Percentiles rank a stretch among this genome's conserved stretches.
These are phyloP conservation scores for Aristolochia fimbriata DNA, from an alignment of 164 flowering plant species.

Conservation along the genomic window DNA sequence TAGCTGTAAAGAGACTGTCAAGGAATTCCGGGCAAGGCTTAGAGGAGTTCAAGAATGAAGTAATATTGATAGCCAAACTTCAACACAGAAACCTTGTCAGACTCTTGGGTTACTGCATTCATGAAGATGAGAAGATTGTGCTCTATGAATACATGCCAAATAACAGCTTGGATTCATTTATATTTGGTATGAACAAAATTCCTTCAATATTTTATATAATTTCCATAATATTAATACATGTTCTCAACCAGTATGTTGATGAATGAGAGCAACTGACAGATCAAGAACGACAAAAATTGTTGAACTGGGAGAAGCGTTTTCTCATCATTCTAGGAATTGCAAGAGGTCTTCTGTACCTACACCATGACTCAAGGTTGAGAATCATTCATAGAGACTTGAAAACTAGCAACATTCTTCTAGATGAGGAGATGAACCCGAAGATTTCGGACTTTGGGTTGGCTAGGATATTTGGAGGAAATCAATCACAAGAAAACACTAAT, in stretches of 20 bases:
- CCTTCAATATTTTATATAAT: no score
- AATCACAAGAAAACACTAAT: constrained; percentile 16
- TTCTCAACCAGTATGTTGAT: no score
- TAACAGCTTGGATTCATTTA: constrained; percentile 44
- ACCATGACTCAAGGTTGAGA: constrained; percentile 40
- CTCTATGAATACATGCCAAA: constrained; percentile 74
- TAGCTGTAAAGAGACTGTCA: constrained; percentile 73
- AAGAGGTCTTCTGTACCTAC: constrained; percentile 51
- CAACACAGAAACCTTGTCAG: constrained; percentile 75
- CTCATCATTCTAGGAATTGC: constrained; percentile 32
- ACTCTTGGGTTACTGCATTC: constrained; percentile 56
- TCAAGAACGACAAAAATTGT: no score
- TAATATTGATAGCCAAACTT: constrained; percentile 53
- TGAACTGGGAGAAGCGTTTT: constrained; percentile 16
- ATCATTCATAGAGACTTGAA: constrained; percentile 57
- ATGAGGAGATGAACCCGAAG: constrained; percentile 35
- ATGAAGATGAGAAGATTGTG: constrained; percentile 61
- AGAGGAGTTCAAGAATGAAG: constrained; percentile 64
- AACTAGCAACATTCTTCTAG: constrained; percentile 44
- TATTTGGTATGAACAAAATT: no score
- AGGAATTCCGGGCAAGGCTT: constrained; percentile 58
- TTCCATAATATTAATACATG: no score
- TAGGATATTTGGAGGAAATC: constrained; percentile 23
- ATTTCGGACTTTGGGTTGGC: constrained; percentile 67
- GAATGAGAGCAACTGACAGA: no score